Percentiles rank a stretch among this genome's conserved stretches.
These are phyloP conservation scores for Fusarium sp. DNA, from an alignment of 2,329 filamentous ascomycete species.

Conservation along the genomic window DNA sequence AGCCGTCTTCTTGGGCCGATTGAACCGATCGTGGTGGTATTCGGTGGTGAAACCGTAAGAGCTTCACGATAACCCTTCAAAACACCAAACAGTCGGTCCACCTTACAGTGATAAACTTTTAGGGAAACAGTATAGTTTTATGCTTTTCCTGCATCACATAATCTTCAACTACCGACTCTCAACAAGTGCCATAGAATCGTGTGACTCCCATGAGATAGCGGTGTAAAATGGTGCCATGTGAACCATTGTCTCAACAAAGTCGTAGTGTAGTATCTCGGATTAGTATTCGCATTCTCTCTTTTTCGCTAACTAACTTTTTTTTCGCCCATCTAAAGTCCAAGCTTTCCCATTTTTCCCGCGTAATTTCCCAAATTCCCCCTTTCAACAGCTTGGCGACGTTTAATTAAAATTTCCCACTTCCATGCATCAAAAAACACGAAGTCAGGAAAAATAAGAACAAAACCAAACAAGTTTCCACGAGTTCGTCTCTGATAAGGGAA, in stretches of 20 bases:
- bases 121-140: background rate
- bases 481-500: conserved; percentile 4
- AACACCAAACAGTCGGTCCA: conserved; percentile 3
- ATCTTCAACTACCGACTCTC: background rate
- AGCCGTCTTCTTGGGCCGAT: background rate
- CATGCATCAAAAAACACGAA: background rate
- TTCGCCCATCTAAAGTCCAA: background rate
- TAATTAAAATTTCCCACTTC: conserved; percentile 1
- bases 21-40: conserved; percentile 1
- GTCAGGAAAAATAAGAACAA: background rate
- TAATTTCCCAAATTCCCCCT: conserved; percentile 22
- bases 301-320: background rate
- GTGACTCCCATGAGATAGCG: conserved; percentile 14
- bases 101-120: background rate
- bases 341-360: background rate
- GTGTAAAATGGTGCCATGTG: conserved; percentile 17
- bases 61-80: background rate
- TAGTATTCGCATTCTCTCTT: conserved; percentile 4
- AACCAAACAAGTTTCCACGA: background rate
- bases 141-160: background rate
- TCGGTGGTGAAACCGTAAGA: conserved; percentile 5
- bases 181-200: conserved; percentile 8
- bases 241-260: conserved; percentile 4
- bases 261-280: background rate
- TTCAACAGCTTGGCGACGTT: conserved; percentile 1